A percentile compares a stretch with the other conserved stretches of the same genome.
phyloP scores from a whole-genome alignment of 1,139 yeast genomes.

The Kodamaea ohmeri region DNA sequence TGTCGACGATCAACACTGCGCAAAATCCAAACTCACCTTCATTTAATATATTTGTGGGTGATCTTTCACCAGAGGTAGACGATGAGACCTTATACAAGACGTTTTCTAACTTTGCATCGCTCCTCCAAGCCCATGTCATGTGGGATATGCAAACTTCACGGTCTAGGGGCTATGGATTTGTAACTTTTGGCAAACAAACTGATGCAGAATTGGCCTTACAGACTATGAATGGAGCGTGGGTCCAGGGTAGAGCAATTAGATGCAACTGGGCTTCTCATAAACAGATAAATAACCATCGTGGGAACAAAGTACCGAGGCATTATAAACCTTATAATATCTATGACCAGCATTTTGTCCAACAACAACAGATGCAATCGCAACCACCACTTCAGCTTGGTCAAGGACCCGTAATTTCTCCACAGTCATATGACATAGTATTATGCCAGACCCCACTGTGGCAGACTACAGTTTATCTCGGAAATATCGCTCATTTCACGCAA shows the following conservation, averaged over 20 bases:
- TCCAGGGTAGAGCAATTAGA: constrained; percentile 75
- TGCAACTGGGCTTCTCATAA: constrained; percentile 90
- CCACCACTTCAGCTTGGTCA: constrained; percentile 12
- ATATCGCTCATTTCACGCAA: constrained; percentile 72
- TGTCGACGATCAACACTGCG: constrained; percentile 49
- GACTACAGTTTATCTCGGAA: constrained; percentile 87
- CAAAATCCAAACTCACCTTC: constrained; percentile 51
- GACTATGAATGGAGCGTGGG: constrained; percentile 70
- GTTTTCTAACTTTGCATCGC: constrained; percentile 58
- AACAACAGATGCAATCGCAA: constrained; percentile 19
- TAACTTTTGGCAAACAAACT: constrained; percentile 61
- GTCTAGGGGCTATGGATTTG: constrained; percentile 90
- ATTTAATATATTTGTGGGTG: constrained; percentile 82
- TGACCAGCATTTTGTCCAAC: constrained; percentile 14
- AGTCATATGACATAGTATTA: constrained; percentile 64
- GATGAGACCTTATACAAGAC: constrained; percentile 66
- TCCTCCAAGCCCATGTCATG: constrained; percentile 89
- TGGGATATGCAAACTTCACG: constrained; percentile 96
- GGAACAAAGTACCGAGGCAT: constrained; percentile 13
- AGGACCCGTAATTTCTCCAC: constrained; percentile 45
- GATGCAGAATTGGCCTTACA: constrained; percentile 77
- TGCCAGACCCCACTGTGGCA: constrained; percentile 82
- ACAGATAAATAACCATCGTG: constrained; percentile 26
- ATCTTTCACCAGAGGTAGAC: constrained; percentile 76
- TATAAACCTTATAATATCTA: constrained; percentile 16